Evolutionary conservation across 176 grass and related monocot genomes (phyloP).

Genomic region (Ampelocalamus luodianensis): DNA sequence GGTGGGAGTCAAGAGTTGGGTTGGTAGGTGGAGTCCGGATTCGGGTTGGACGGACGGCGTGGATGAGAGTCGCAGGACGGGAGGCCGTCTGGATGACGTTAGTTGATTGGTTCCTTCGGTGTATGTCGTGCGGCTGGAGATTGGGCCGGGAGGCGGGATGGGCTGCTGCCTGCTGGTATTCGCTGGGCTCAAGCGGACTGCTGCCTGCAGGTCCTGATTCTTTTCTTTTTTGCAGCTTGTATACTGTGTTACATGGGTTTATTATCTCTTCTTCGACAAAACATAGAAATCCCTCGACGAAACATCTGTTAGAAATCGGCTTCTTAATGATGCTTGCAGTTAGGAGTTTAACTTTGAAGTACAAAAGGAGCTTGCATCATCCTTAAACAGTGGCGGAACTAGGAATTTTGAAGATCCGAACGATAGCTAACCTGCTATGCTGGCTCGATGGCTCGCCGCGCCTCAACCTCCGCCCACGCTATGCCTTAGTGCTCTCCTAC

Average conservation of each 20-base stretch:
- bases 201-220: background rate
- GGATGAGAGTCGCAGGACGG: background rate
- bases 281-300: no score
- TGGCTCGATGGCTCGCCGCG: no score
- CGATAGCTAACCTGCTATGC: no score
- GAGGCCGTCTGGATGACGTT: conserved; percentile 20
- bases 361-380: background rate
- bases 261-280: background rate
- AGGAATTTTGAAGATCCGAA: no score
- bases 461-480: no score
- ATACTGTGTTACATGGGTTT: background rate
- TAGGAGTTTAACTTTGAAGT: background rate
- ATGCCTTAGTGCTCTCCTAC: no score
- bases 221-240: background rate
- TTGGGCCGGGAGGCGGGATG: background rate
- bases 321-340: background rate
- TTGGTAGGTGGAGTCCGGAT: conserved; percentile 16
- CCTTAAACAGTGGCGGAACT: no score
- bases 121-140: background rate
- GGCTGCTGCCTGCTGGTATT: background rate
- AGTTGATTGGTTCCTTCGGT: background rate
- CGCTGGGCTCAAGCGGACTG: background rate
- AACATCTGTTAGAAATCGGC: background rate
- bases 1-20: conserved; percentile 14
- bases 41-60: conserved; percentile 39